Base-by-base conservation (phyloP, 2,329 filamentous ascomycete species). In the Capronia coronata region DNA sequence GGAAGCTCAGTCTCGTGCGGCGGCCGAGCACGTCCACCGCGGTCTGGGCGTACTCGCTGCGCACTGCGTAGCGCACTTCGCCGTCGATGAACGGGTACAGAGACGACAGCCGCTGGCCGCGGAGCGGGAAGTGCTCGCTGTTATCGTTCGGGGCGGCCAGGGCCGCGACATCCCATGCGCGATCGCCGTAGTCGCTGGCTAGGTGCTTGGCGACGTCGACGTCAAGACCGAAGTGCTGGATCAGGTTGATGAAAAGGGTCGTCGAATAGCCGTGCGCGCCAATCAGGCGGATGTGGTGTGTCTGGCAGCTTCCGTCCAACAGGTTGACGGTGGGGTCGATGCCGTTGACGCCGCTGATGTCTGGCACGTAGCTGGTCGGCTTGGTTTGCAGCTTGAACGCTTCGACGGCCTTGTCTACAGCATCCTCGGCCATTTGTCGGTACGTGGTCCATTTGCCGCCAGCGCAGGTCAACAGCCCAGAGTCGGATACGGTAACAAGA, bases 401-500 rank as follows among this genome's bases (percentile, higher is more conserved):
- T 29, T 59, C 54, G 18, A 61, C 57, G 2, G 57, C 57, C 8
- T 87, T 85, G 62, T 94, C 87, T 38, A 94, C 87, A 40, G 84
- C 85, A 64, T 94, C 87, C 68, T 94, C 87, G 18, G 87, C 86
- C 88, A 94, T 94, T 68, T 94, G 86, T 51, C 88, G 83, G 71
- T 94, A 94, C 1, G 88, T 94, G 1, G 88, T 94, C 88, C 88
- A 94, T 71, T 94, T 94, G 40, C 88, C 88, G 59, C 88, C 88
- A 22, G 87, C 87, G 62, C 87, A 90, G 34, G 88, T 94, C 57
- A 94, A 71, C 14, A 94, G 76, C 8, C 88, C 88, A 7, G 86
- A 87, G 2, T 77, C 68, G n/a, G 87, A 91, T 41, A 87, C 77
- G 52, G 87, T 84, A 58, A 94, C 79, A 38, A 94, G 75, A 66